phyloP scores from a whole-genome alignment of 2,329 filamentous ascomycete species.

The Volutella citrinella region DNA sequence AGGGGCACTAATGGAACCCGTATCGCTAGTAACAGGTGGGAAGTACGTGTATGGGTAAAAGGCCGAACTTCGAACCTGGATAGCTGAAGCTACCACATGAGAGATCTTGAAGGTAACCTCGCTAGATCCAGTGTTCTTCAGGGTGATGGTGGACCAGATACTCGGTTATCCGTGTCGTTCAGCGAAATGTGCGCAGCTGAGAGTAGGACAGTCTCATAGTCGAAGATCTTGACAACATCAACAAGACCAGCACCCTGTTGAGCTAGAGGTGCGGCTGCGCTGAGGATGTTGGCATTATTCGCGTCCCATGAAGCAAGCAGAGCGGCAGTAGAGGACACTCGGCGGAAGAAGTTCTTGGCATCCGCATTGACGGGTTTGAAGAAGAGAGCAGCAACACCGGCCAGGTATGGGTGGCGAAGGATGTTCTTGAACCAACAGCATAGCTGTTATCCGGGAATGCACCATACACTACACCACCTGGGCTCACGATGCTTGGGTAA shows the following conservation, averaged over 20 bases:
- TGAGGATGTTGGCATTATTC: constrained; percentile 1
- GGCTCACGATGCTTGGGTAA: too few relatives aligned
- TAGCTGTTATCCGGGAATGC: too few relatives aligned
- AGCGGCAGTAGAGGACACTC: constrained; percentile 9
- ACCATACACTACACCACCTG: too few relatives aligned
- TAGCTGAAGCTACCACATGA: constrained; percentile 10
- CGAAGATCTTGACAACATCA: constrained; percentile 13
- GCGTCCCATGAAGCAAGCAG: constrained; percentile 11
- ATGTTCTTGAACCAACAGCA: too few relatives aligned
- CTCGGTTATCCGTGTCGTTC: constrained; percentile 18
- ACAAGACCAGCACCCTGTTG: constrained; percentile 20
- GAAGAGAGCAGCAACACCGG: constrained; percentile 20
- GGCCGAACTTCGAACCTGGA: constrained; percentile 7
- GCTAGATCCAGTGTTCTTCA: constrained; percentile 9
- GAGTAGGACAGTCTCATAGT: constrained; percentile 7
- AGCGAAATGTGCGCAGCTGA: constrained; percentile 12
- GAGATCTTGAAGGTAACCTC: constrained; percentile 13
- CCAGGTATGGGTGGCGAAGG: too few relatives aligned
- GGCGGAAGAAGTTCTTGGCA: constrained; percentile 8
- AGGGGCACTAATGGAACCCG: constrained; percentile 6
- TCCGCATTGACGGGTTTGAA: constrained; percentile 15
- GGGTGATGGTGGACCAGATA: constrained; percentile 12
- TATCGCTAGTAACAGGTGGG: constrained; percentile 6
- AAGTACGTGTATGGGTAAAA: constrained; percentile 13
- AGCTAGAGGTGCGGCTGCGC: constrained; percentile 8